Base-by-base conservation (phyloP, 768 basidiomycete genomes). In the Suillus luteus region DNA sequence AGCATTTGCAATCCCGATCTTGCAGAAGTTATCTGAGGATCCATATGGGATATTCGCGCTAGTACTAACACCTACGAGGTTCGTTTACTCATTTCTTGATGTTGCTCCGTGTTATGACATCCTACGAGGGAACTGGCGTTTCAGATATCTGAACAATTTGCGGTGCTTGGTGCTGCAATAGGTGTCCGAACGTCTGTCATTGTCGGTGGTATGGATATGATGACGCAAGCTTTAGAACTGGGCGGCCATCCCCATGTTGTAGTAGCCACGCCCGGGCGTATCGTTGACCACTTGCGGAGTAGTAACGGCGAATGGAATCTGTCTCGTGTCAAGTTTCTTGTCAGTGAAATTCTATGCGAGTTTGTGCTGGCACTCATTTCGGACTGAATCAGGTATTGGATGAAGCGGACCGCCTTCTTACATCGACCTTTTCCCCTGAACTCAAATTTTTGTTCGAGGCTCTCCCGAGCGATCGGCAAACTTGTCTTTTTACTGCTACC, bases 201-300 rank as follows among this genome's bases (percentile, higher is more conserved):
- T 38, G 95, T 99, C 2, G 97, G 97, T 19, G 97, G 97, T 6
- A 96, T 99, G 94, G 97, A 99, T 70, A 96, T 96, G 90, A 94
- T 97, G 82, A 74, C 87, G 1, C 97, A 99, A 73, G 93, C 96
- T 0, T 80, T 93, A 19, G 95, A 96, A 70, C 85, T 99, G 15
- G 82, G 83, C 2, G 86, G 88, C 66, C 85, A 91, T 48, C 97
- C 97, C 0, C 97, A 99, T 73, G 84, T 99, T 43, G 89, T 99
- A 27, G 88, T 99, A 54, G 97, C 96, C 9, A 99, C 97, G 0
- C 97, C 97, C 3, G 97, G 97, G 2, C 86, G 97, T 22, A 86
- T 99, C 24, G 93, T 95, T 3, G 97, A 99, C 76, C 88, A 95
- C 69, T 75, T 99, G 54, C 83, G 84, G 66, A 95, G 91, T 70